A percentile compares a stretch with the other conserved stretches of the same genome.
Evolutionary conservation across 352 stramenopile species (phyloP).

Genomic region (Globisporangium rhizosaccharum): DNA sequence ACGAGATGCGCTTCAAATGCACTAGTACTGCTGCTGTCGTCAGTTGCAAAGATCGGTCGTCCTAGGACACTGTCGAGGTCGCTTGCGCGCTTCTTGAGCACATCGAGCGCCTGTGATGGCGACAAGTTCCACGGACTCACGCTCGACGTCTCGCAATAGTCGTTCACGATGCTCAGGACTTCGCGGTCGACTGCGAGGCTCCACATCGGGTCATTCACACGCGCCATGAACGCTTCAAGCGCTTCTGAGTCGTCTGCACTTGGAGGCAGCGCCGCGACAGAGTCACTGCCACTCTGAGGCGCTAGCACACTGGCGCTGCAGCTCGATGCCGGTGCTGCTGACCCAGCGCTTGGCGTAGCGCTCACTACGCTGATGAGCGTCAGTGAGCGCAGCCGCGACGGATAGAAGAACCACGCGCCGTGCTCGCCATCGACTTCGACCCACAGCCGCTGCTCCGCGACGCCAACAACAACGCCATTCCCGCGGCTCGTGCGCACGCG

Average conservation of each 20-base stretch:
- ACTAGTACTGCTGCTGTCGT: background rate
- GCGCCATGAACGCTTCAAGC: constrained; percentile 15
- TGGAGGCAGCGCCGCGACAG: background rate
- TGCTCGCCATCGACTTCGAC: constrained; percentile 72
- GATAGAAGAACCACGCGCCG: constrained; percentile 79
- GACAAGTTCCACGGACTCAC: constrained; percentile 62
- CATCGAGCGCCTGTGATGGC: constrained; percentile 23
- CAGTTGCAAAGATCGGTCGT: background rate
- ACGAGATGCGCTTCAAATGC: constrained; percentile 21
- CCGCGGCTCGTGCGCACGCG: constrained; percentile 71
- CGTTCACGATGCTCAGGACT: constrained; percentile 38
- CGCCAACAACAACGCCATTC: constrained; percentile 59
- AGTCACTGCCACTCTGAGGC: background rate
- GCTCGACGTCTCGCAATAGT: constrained; percentile 46
- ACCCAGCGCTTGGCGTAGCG: background rate
- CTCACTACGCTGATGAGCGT: constrained; percentile 15
- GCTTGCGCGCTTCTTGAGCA: constrained; percentile 16
- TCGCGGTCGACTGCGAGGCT: constrained; percentile 31
- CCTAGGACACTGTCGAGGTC: constrained; percentile 5
- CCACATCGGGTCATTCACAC: constrained; percentile 35
- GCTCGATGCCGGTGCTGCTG: background rate
- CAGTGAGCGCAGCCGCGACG: constrained; percentile 50
- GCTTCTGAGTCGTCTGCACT: background rate
- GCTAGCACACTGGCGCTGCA: background rate
- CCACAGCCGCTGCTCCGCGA: constrained; percentile 61